A percentile compares a stretch with the other conserved stretches of the same genome.
Evolutionary conservation across 2,329 filamentous ascomycete genomes (phyloP).

Genomic region (Penicillium sp.): DNA sequence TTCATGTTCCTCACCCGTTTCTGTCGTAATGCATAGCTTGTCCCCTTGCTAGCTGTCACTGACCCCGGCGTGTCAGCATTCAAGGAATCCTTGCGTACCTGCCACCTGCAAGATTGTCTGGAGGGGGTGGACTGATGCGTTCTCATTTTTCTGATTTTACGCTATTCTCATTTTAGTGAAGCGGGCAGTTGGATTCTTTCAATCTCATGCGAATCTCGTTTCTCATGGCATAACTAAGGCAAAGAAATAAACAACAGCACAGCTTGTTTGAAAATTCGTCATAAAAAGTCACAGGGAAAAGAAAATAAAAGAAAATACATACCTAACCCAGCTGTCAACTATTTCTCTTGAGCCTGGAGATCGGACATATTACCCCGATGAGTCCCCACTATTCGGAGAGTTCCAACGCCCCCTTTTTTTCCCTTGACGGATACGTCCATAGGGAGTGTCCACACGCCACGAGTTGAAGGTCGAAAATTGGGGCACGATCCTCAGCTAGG

Average conservation of each 20-base stretch:
- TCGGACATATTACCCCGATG: conserved; percentile 35
- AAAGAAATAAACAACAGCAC: no score
- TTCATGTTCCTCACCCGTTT: conserved; percentile 12
- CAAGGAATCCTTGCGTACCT: background rate
- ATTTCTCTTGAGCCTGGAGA: conserved; percentile 31
- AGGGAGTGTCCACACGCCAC: conserved; percentile 13
- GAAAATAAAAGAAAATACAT: background rate
- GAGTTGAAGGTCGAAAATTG: conserved; percentile 7
- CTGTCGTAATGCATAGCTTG: conserved; percentile 10
- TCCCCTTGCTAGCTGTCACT: conserved; percentile 5
- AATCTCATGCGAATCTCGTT: background rate
- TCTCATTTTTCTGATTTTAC: conserved; percentile 15
- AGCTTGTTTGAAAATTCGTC: no score
- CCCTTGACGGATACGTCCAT: background rate
- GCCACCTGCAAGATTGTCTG: background rate
- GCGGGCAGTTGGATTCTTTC: no score
- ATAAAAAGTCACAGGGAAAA: no score
- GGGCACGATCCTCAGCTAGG: conserved; percentile 11
- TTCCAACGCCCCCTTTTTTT: conserved; percentile 20
- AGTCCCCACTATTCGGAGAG: conserved; percentile 25
- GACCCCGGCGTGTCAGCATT: conserved; percentile 13
- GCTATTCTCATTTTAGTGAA: no score
- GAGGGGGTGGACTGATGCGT: background rate
- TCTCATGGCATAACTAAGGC: no score
- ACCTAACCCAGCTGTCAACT: conserved; percentile 35